Evolutionary conservation across 805 yeast genomes (phyloP), one percentile per base, ranked within the genome.

Genomic region (Maudiozyma serrabonitensis): DNA sequence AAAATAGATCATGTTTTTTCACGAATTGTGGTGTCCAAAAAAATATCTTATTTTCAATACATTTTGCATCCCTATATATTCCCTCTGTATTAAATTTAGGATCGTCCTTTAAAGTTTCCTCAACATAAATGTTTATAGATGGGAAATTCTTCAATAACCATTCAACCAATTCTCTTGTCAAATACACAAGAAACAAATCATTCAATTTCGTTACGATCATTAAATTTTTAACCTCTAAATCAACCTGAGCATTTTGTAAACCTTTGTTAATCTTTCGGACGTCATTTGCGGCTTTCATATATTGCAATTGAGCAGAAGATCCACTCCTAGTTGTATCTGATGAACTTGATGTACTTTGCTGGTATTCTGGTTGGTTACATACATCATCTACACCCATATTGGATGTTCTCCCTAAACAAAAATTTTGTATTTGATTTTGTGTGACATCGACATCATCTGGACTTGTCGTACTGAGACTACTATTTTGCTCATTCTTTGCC

Each of bases 171-270:
- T 86, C 93, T 50, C 91, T 73, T 0, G 96, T 86, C 43, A 87
- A 69, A 58, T 79, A 81, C 6, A 85, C 80, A 47, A 89, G 69
- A 6, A 88, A 81, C 56, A 84, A 82, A 62, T 89, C 96, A 48
- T 95, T 74, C 1, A 95, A 93, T 64, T 88, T 88, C n/a, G 96
- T 88, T 18, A 89, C 89, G 13, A 88, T 79, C 80, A 88, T 75
- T 18, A 88, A 79, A 16, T 86, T 79, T 43, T 76, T 75, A 18
- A 85, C 81, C 49, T 83, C 82, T 19, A 88, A 66, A 56, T 81
- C 81, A 26, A 88, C 80, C 4, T 85, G 82, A 3, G 90, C 86
- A 55, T 79, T 79, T 47, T 80, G 74, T 38, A 86, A 67, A 62
- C 83, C 83, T 53, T 80, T 81, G n/a, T 87, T 84, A 51, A 86